Evolutionary conservation across 2,329 filamentous ascomycete species (phyloP).

Genomic region (Colletotrichum sp.): DNA sequence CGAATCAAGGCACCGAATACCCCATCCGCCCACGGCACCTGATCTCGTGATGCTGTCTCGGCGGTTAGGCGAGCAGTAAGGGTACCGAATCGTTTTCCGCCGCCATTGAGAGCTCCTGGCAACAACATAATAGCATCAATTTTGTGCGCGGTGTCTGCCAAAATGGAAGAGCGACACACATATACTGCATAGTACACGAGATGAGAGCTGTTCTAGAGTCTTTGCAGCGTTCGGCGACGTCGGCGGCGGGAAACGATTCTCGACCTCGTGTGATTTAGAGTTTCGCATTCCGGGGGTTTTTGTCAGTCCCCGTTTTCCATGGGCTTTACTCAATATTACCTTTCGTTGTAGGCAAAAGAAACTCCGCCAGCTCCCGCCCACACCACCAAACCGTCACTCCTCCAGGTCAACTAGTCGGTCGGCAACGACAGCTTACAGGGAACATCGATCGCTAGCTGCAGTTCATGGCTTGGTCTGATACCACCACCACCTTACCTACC

Average conservation of each 20-base stretch:
- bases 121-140: not conserved
- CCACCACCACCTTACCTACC: not conserved
- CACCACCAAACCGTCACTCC: not conserved
- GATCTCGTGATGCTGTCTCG: constrained; percentile 10
- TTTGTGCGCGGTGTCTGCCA: not conserved
- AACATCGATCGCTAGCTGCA: constrained; percentile 5
- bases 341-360: not conserved
- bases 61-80: constrained; percentile 10
- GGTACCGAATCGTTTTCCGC: not conserved
- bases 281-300: not conserved
- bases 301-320: not conserved
- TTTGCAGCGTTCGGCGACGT: not conserved
- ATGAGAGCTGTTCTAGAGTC: not conserved
- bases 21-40: not conserved
- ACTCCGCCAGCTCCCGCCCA: not conserved
- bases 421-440: not conserved
- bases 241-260: not conserved
- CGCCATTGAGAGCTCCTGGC: not conserved
- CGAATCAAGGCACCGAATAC: not conserved
- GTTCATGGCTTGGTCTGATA: not conserved
- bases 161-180: not conserved
- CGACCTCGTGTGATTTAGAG: constrained; percentile 2
- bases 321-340: not conserved
- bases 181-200: not conserved
- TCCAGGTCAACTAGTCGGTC: not conserved